Percentiles rank a stretch among this genome's conserved stretches.
These are phyloP conservation scores for Cajanus cajan DNA, from an alignment of 306 rosid species.

Conservation along the genomic window DNA sequence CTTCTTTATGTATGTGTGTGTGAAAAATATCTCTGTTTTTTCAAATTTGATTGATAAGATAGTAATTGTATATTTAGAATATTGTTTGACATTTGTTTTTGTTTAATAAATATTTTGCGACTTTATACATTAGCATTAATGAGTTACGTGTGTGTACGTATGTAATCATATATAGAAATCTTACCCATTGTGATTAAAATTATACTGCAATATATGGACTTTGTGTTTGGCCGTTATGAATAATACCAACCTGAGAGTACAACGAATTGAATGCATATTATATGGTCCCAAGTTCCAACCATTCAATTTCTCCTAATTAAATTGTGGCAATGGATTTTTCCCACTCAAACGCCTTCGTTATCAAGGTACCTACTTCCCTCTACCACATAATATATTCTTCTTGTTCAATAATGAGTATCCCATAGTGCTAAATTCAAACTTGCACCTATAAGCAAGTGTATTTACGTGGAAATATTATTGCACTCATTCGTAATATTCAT, in stretches of 20 bases:
- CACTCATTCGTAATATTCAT: conserved; percentile 35
- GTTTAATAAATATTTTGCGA: background rate
- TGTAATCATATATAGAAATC: background rate
- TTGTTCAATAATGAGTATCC: conserved; percentile 1
- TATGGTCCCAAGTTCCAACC: conserved; percentile 32
- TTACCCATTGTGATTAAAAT: background rate
- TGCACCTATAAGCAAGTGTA: background rate
- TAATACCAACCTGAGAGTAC: conserved; percentile 26
- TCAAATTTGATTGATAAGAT: background rate
- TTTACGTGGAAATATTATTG: conserved; percentile 11
- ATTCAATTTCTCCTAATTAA: conserved; percentile 1
- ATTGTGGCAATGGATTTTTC: conserved; percentile 1
- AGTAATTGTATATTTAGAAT: background rate
- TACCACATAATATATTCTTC: background rate
- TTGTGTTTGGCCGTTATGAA: conserved; percentile 17
- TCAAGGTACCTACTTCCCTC: background rate
- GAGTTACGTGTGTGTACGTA: background rate
- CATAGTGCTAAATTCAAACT: conserved; percentile 19
- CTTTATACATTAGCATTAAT: background rate
- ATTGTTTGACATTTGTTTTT: background rate
- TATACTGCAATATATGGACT: background rate
- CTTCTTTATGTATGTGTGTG: too few relatives aligned
- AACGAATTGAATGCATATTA: conserved; percentile 24
- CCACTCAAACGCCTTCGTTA: background rate
- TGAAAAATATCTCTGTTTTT: background rate